Evolutionary conservation across 2,329 filamentous ascomycete genomes (phyloP), one percentile per base, ranked within the genome.

Genomic region (Alternaria sp.): DNA sequence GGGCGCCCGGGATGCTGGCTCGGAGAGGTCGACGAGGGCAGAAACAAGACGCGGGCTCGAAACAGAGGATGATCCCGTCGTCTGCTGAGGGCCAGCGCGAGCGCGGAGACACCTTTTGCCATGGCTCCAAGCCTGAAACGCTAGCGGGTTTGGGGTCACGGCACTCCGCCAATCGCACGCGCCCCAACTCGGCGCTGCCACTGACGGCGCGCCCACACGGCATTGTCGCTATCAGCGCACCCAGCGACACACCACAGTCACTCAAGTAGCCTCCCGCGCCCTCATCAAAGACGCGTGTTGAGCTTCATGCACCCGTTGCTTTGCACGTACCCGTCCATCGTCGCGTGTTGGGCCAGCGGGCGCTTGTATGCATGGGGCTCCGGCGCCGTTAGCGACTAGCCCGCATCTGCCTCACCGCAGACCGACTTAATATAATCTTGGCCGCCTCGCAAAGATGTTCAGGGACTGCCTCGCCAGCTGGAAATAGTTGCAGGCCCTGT

Each of bases 11-110:
- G 54, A 44, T 43, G 52, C 40, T 40, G 19, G 40, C 40, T 28
- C 46, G 46, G 36, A 15, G 32, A 54, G 15, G 50, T 32, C 11
- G 59, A 23, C 28, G 57, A 47, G 28, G 40, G 26, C 32, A 52
- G 43, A 65, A 67, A 65, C 62, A 67, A 65, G 65, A 64, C 64
- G 64, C 65, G 62, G 59, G n/a, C 54, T 59, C 64, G 64, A 68
- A 68, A 67, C 66, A 62, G 59, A 51, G 54, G 47, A 32, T 61
- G 26, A 52, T 55, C 47, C 56, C 50, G 57, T 55, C 50, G 57
- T 40, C 28, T 47, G 50, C 32, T 50, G 61, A 40, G 46, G 61
- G 45, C 52, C 51, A 54, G 61, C 57, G 61, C 60, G 60, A 57
- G 63, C 56, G 57, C 49, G 52, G 63, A 62, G 62, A 65, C 52